Evolutionary conservation across 2,329 filamentous ascomycete species (phyloP), one percentile per base, ranked within the genome.

Genomic region (Alternaria sp.): DNA sequence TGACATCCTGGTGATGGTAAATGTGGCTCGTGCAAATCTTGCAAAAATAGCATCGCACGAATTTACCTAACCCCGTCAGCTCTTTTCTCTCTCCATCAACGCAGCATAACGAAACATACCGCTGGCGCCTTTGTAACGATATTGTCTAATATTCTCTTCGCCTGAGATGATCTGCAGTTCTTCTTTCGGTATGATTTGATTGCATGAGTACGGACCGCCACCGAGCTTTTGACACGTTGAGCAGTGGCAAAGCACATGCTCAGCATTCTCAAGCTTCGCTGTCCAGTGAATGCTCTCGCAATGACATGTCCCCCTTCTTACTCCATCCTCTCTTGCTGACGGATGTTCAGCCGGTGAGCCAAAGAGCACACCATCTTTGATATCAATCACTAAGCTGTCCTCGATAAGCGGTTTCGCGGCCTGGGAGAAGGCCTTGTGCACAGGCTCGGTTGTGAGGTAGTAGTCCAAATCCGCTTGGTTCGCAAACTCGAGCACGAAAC

Each of bases 1-100:
- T 78, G 9, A 73, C 74, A 44, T 77, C 75, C 58, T 79, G 78
- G 41, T 78, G 73, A 56, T 80, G 78, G 48, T 79, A 80, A n/a
- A 80, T 73, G 58, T 80, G 78, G 43, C 69, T 75, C 5, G 78
- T 80, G 62, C 78, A 80, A 4, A 65, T 77, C 18, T 66, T 62
- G 58, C 78, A 80, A 57, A 76, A 79, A 60, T 71, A 79, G 62
- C 78, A 80, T 51, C 72, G 65, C 28, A 80, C 76, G 43, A 70
- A 68, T 48, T 77, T 79, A 22, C 72, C 70, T 54, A 20, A 48
- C 18, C 44, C 22, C 26, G 34, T 39, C 48, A 39, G 48, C 16
- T 22, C 56, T 52, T 61, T 73, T 12, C 73, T 73, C 73, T 12
- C 73, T 73, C 0, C 5, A 36, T 0, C 32, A 16, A 36, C 12